These are phyloP conservation scores for Piloderma croceum DNA, from an alignment of 768 basidiomycete genomes.

Conservation along the genomic window DNA sequence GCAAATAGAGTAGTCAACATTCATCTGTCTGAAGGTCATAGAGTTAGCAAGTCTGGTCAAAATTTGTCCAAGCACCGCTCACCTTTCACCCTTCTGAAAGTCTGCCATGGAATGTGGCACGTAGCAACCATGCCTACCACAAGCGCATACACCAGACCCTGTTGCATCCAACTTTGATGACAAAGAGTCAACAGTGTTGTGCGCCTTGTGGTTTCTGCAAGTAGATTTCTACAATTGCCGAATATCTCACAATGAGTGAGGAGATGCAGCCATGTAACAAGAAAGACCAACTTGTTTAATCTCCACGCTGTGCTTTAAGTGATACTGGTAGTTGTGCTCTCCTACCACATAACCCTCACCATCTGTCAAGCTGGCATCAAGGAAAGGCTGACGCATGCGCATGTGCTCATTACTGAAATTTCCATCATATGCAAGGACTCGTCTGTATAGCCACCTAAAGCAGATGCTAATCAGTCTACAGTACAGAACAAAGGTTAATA, in stretches of 20 bases:
- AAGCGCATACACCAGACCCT: conserved; percentile 26
- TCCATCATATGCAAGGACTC: conserved; percentile 17
- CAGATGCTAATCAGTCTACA: too few relatives aligned
- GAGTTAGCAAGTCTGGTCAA: not conserved
- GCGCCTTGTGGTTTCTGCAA: conserved; percentile 16
- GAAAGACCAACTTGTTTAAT: conserved; percentile 5
- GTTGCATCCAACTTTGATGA: conserved; percentile 18
- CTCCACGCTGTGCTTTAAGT: conserved; percentile 10
- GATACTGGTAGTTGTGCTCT: conserved; percentile 13
- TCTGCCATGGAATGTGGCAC: conserved; percentile 25
- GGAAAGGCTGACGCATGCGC: conserved; percentile 17
- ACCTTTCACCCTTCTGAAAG: conserved; percentile 27
- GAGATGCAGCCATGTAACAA: not conserved
- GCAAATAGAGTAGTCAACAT: conserved; percentile 24
- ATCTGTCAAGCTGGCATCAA: conserved; percentile 22
- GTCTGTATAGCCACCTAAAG: conserved; percentile 12
- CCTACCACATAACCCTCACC: conserved; percentile 24
- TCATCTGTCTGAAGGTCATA: conserved; percentile 17
- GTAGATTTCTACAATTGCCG: conserved; percentile 8
- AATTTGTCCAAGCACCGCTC: not conserved
- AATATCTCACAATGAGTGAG: not conserved
- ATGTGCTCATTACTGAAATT: conserved; percentile 22
- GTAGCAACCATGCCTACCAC: conserved; percentile 29
- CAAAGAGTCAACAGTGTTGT: conserved; percentile 11
- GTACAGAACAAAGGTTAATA: not conserved